Base-by-base conservation (phyloP, 2,329 filamentous ascomycete species). In the Zymoseptoria passerinii region DNA sequence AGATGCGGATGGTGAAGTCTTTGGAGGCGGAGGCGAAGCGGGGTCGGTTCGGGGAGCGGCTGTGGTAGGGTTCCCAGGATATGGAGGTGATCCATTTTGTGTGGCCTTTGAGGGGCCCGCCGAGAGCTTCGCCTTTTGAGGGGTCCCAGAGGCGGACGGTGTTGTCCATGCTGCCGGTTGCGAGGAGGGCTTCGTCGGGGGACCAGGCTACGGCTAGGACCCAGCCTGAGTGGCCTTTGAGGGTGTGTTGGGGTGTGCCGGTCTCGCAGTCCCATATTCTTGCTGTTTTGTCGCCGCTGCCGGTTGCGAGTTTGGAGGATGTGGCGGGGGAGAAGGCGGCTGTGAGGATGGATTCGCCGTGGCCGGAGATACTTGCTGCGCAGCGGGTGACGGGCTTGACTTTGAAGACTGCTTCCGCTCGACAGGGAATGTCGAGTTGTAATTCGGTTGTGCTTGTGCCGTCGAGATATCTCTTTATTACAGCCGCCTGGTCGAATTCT, bases 181-280 rank as follows among this genome's bases (percentile, higher is more conserved):
- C 92, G 54, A 97, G 82, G 50, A 87, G 82, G 28, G 81, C 80
- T 9, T 88, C 90, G 69, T 96, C 90, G 0, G 92, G 90, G 13
- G 89, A 91, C 84, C 90, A 97, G 56, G 85, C 84, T 3, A 96
- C 90, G 1, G 86, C 89, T 57, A 97, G 75, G 3, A 97, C 91
- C 92, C 92, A 96, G 61, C 88, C 88, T 1, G 87, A 86, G 73
- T 97, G 94, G 0, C 91, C 91, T 67, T 90, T 88, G 53, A 97
- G 76, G 0, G 91, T 97, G 73, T 89, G 83, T 61, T 90, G 83
- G 0, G 92, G 91, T 9, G 91, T 96, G 52, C 92, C 92, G 0
- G 91, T 96, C 68, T 96, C 90, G 53, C 90, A 92, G 69, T 99
- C 92, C 90, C 90, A 96, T 76, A 97, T 87, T 58, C 92, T 80